Evolutionary conservation across 441 rosid species (phyloP).

Genomic region (Gossypium davidsonii): DNA sequence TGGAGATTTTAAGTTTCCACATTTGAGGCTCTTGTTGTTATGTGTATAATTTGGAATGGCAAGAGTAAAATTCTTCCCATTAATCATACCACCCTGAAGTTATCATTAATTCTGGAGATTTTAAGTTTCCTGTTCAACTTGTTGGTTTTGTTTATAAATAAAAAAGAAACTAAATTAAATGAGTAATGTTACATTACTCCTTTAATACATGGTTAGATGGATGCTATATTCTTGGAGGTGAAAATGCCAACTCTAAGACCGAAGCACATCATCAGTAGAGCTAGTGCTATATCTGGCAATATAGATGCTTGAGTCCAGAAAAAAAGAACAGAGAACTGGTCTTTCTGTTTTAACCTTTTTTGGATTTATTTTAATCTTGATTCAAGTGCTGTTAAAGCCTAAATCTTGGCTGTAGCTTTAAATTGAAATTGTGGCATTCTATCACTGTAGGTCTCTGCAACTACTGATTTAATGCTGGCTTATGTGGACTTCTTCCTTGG

Average conservation of each 20-base stretch:
- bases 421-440: constrained; percentile 4
- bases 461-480: constrained; percentile 92
- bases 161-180: not conserved
- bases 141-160: not conserved
- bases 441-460: constrained; percentile 80
- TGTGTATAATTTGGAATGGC: not conserved
- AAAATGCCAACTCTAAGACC: not conserved
- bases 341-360: not conserved
- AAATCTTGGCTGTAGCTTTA: not conserved
- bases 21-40: not conserved
- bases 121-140: not conserved
- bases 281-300: not conserved
- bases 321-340: not conserved
- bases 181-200: not conserved
- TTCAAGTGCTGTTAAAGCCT: not conserved
- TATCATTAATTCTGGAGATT: not conserved
- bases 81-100: not conserved
- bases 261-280: not conserved
- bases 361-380: not conserved
- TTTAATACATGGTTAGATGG: not conserved
- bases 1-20: not conserved
- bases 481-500: constrained; percentile 97
- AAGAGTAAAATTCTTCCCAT: not conserved
- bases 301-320: not conserved
- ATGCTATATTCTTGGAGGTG: not conserved